Percentiles rank a stretch among this genome's conserved stretches.
phyloP scores from a whole-genome alignment of 2,329 filamentous ascomycete genomes.

The Triangularia verruculosa region DNA sequence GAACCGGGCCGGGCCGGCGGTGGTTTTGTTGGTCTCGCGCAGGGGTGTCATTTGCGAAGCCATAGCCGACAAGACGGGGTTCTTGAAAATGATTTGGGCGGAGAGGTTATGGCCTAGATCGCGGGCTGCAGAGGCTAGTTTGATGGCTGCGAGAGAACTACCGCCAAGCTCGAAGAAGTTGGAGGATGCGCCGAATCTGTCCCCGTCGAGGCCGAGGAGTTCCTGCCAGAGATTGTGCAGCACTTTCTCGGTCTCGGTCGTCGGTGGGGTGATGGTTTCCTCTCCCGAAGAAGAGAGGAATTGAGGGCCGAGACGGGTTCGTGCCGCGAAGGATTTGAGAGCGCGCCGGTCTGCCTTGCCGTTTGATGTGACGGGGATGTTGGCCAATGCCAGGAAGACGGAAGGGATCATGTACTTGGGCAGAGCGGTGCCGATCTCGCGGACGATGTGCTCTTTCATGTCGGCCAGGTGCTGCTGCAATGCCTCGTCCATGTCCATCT shows the following conservation, averaged over 20 bases:
- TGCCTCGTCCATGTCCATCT: neutral
- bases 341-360: constrained; percentile 19
- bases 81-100: neutral
- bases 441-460: neutral
- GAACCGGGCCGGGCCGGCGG: too few species aligned
- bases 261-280: too few species aligned
- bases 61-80: neutral
- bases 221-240: too few species aligned
- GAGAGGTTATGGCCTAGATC: constrained; percentile 29
- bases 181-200: too few species aligned
- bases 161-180: constrained; percentile 47
- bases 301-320: too few species aligned
- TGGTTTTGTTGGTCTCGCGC: too few species aligned
- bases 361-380: constrained; percentile 21
- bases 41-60: too few species aligned
- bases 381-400: constrained; percentile 25
- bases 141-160: constrained; percentile 50
- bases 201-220: too few species aligned
- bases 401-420: constrained; percentile 20
- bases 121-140: constrained; percentile 43
- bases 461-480: neutral
- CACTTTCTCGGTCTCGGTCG: too few species aligned
- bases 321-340: too few species aligned
- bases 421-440: neutral
- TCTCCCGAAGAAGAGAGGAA: too few species aligned